A percentile compares a stretch with the other conserved stretches of the same genome.
Evolutionary conservation across 1,284 basidiomycete species (phyloP).

Genomic region (Amylostereum areolatum): DNA sequence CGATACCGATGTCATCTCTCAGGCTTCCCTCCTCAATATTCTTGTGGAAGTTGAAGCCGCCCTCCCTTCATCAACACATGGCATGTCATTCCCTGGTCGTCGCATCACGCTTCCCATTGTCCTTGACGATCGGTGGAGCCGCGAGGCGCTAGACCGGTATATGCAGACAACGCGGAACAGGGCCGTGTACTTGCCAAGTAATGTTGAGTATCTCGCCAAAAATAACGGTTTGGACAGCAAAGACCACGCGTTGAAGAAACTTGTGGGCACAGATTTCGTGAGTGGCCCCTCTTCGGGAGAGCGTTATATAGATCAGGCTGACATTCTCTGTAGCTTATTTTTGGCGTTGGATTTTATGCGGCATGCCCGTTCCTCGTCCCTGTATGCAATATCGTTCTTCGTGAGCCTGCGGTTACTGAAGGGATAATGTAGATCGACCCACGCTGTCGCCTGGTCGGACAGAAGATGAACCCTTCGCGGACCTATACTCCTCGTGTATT

Average conservation of each 20-base stretch:
- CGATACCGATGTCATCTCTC: conserved; percentile 35
- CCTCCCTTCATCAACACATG: conserved; percentile 32
- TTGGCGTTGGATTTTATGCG: conserved; percentile 59
- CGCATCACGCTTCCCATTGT: conserved; percentile 56
- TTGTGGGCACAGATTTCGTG: conserved; percentile 47
- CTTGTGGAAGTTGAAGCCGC: conserved; percentile 32
- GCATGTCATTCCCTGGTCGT: conserved; percentile 45
- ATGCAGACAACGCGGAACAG: conserved; percentile 47
- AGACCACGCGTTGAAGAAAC: conserved; percentile 36
- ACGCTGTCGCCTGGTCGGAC: conserved; percentile 49
- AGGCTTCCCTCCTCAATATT: conserved; percentile 31
- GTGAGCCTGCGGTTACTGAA: too few species aligned
- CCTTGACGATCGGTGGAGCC: conserved; percentile 55
- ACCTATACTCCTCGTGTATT: conserved; percentile 55
- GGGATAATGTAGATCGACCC: conserved; percentile 63
- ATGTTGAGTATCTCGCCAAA: conserved; percentile 58
- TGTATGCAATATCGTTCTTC: conserved; percentile 24
- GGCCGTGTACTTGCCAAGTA: conserved; percentile 65
- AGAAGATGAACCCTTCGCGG: conserved; percentile 63
- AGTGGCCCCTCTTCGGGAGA: conserved; percentile 6
- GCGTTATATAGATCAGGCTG: not conserved
- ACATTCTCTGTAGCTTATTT: conserved; percentile 42
- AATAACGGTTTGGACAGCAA: conserved; percentile 54
- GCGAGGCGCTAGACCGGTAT: conserved; percentile 51
- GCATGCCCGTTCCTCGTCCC: conserved; percentile 58